phyloP scores from a whole-genome alignment of 1,139 yeast species.

The Protomyces inouyei region DNA sequence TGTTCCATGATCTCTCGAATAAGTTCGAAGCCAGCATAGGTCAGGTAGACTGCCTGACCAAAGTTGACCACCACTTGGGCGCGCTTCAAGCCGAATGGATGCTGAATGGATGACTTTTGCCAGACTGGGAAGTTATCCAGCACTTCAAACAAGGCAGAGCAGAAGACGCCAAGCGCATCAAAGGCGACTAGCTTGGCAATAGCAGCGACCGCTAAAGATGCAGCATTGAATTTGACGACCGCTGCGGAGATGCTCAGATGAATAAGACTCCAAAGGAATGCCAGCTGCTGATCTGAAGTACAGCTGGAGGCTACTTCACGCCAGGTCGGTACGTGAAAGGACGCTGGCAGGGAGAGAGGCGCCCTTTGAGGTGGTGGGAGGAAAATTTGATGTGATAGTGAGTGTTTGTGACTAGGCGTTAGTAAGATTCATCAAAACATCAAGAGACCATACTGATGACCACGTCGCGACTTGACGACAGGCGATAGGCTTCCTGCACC shows the following conservation, averaged over 20 bases:
- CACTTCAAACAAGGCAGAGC: conserved; percentile 67
- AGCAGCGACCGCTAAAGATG: conserved; percentile 62
- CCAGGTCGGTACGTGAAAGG: conserved; percentile 71
- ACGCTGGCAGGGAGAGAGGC: conserved; percentile 67
- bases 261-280: conserved; percentile 59
- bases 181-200: conserved; percentile 81
- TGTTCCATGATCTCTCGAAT: conserved; percentile 16
- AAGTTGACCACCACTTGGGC: conserved; percentile 83
- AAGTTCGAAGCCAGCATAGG: conserved; percentile 41
- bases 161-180: conserved; percentile 74
- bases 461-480: conserved; percentile 17
- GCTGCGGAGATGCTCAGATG: conserved; percentile 56
- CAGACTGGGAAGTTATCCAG: conserved; percentile 89
- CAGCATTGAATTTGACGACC: conserved; percentile 54
- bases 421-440: not conserved
- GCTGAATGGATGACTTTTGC: conserved; percentile 74
- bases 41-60: conserved; percentile 74
- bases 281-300: conserved; percentile 46
- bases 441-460: conserved; percentile 1
- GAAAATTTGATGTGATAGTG: conserved; percentile 93
- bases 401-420: conserved; percentile 57
- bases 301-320: conserved; percentile 46
- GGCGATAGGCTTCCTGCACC: conserved; percentile 3
- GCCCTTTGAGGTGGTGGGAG: conserved; percentile 82
- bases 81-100: conserved; percentile 88